Evolutionary conservation across 192 early-diverging fungal species (phyloP), one percentile per base, ranked within the genome.

Genomic region (Podila epigama): DNA sequence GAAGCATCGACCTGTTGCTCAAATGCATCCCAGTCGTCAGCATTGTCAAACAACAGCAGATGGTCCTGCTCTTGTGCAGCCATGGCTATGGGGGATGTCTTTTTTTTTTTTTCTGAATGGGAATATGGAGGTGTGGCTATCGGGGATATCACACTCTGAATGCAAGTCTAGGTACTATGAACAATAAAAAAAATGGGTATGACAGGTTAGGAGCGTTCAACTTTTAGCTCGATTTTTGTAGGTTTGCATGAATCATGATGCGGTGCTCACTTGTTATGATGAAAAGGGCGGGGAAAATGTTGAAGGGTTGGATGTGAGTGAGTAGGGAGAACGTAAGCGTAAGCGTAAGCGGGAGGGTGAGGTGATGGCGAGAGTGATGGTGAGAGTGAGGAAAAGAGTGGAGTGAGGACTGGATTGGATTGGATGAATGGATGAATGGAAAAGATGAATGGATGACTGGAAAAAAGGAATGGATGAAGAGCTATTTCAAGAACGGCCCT

Each of bases 21-120:
- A 42, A 75, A 75, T 34, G 67, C 72, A 18, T 75, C 72, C 72
- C 72, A 75, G 65, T 75, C 72, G 28, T 65, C 54, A 31, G 60
- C 56, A 20, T 58, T 44, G 20, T 75, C 72, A 32, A 75, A 63
- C 12, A 75, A 44, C 59, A 75, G 55, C 16, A 75, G 60, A 54
- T 75, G 64, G 31, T 75, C 57, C 36, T 67, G 58, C 42, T 75
- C 65, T 29, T 75, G 59, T 52, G 59, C 53, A 12, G 33, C 44
- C 72, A 75, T 75, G 32, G 36, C 36, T 62, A n/a, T 36, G 6
- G 36, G 29, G 18, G 31, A 16, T 27, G 39, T 41, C 15, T 16
- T 11, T 52, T 33, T n/a, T 27, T 44, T 20, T 48, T 22, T 22
- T 9, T 48, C 20, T 22, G 15, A 48, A 48, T 22, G n/a, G 25